Conservation (phyloP, 148 eudicot genomes). For the Vaccinium macrocarpon region DNA sequence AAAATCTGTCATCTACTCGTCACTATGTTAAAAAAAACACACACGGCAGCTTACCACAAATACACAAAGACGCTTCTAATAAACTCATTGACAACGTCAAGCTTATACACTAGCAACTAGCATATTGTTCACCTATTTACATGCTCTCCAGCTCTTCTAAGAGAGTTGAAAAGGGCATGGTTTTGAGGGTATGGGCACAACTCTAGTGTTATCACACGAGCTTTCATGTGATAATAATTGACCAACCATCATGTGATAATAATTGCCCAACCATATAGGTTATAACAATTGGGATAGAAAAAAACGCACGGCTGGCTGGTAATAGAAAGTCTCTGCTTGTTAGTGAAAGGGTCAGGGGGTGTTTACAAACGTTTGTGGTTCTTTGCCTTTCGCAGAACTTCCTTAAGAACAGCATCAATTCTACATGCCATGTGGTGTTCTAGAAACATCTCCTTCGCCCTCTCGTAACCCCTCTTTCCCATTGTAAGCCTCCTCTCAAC, state of each 20-base stretch:
- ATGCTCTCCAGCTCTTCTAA: neutral
- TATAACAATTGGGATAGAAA: neutral
- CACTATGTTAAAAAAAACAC: neutral
- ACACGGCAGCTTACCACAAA: neutral
- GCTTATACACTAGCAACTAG: neutral
- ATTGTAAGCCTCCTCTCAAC: conserved; percentile 74
- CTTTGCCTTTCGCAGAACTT: conserved; percentile 67
- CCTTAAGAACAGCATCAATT: conserved; percentile 75
- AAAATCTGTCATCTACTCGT: neutral
- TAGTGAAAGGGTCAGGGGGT: neutral
- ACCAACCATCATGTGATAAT: neutral
- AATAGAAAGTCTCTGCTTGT: neutral
- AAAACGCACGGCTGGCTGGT: neutral
- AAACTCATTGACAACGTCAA: neutral
- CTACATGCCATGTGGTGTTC: conserved; percentile 87
- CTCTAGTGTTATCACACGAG: neutral
- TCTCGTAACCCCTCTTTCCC: conserved; percentile 83
- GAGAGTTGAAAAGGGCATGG: neutral
- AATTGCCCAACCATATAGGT: neutral
- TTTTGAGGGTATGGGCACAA: neutral
- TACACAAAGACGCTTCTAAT: neutral
- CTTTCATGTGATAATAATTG: neutral
- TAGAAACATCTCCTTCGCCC: conserved; percentile 78
- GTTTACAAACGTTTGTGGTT: conserved; percentile 13
- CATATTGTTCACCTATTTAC: conserved; percentile 10